phyloP scores from a whole-genome alignment of 768 basidiomycete genomes.

The Mycena olivaceomarginata region DNA sequence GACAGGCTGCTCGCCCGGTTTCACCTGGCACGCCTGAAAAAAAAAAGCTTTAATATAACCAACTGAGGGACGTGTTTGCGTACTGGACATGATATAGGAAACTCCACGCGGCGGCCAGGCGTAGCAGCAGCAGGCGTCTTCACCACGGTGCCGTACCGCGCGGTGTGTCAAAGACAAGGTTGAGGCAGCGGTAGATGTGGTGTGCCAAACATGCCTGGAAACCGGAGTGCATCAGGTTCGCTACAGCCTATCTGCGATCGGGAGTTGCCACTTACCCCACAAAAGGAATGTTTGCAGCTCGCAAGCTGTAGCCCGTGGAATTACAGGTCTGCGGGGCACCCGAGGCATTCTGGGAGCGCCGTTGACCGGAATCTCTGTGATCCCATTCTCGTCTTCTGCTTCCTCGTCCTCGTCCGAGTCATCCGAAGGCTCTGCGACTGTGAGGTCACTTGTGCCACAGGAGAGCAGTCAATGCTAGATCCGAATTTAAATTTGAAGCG shows the following conservation, averaged over 20 bases:
- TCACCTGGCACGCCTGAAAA: constrained; percentile 36
- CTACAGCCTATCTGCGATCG: no score
- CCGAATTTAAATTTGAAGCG: constrained; percentile 21
- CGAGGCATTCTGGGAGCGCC: neutral
- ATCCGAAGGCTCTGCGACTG: constrained; percentile 41
- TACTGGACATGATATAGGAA: constrained; percentile 48
- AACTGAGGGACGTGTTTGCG: neutral
- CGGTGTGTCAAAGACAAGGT: constrained; percentile 45
- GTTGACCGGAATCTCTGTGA: constrained; percentile 24
- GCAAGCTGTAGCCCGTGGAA: constrained; percentile 46
- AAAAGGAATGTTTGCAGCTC: constrained; percentile 47
- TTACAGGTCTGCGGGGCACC: constrained; percentile 19
- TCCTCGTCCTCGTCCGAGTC: constrained; percentile 41
- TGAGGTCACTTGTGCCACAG: constrained; percentile 36
- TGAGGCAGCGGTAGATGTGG: constrained; percentile 43
- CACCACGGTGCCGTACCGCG: constrained; percentile 39
- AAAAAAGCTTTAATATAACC: neutral
- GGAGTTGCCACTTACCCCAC: constrained; percentile 34
- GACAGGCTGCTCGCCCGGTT: constrained; percentile 40
- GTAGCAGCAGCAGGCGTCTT: neutral
- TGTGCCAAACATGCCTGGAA: constrained; percentile 45
- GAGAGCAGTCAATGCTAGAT: neutral
- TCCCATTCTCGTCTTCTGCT: constrained; percentile 20
- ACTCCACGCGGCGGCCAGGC: constrained; percentile 37
- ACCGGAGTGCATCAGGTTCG: neutral